Base-by-base conservation (phyloP, 2,329 filamentous ascomycete genomes). In the Venturia nashicola region DNA sequence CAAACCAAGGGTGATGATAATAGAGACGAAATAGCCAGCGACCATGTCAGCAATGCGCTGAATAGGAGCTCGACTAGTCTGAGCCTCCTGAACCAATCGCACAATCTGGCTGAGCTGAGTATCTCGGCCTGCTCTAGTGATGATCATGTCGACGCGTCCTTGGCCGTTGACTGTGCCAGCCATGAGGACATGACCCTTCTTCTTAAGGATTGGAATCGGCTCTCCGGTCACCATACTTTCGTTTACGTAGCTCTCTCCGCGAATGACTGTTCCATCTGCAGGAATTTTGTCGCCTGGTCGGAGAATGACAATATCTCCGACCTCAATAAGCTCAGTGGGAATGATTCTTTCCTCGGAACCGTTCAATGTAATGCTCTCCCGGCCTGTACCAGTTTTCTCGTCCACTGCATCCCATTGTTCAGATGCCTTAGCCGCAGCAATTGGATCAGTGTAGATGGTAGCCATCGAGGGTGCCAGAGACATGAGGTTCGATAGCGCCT, bases 191-290 rank as follows among this genome's bases (percentile, higher is more conserved):
- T 86, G 86, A 9, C 89, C 91, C 70, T 90, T 87, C 68, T 84
- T 87, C 77, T 99, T 99, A 70, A 91, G 86, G 43, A 97, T 91
- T 0, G 94, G 93, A 83, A 97, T 93, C 2, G 94, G 89, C 77
- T 99, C 94, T 68, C 94, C 94, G 6, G 94, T 99, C 60, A 99
- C 92, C 93, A 97, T 97, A 72, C 91, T 96, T 77, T 99, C 94
- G 68, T 99, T 91, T 27, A 97, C 85, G 71, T 95, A 96, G 43
- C 91, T 96, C 75, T 97, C 90, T 40, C 94, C 94, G 62, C 89
- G 86, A 64, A 91, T 90, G 62, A 99, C 83, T 9, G 85, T 82
- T 59, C 94, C 94, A 72, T 99, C 94, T 1, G 93, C 93, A 1
- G 94, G 93, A 65, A 99, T 91, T 78, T 97, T 97, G 77, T 97